Percentiles rank a stretch among this genome's conserved stretches.
These are phyloP conservation scores for Westerdykella aurantiaca DNA, from an alignment of 2,329 filamentous ascomycete genomes.

Conservation along the genomic window DNA sequence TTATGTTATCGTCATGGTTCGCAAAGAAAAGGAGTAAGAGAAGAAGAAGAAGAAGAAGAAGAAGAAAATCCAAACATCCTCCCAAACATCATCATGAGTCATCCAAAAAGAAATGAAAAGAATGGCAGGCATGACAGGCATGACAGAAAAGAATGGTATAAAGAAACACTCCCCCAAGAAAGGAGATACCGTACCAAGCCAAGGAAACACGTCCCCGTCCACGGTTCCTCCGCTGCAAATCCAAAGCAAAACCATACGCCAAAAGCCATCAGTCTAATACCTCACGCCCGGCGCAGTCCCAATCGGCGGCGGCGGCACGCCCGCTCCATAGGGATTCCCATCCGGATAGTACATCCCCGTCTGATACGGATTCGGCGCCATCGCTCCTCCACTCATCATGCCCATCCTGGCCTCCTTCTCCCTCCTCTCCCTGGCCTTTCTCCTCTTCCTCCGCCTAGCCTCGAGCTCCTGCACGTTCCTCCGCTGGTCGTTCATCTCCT, in stretches of 20 bases:
- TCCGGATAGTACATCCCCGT: conserved; percentile 35
- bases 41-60: no score
- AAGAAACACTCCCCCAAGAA: neutral
- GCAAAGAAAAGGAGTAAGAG: no score
- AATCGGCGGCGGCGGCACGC: conserved; percentile 38
- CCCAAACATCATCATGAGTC: no score
- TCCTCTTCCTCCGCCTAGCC: conserved; percentile 42
- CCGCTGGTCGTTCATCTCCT: conserved; percentile 59
- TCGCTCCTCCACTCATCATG: conserved; percentile 25
- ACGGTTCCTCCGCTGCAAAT: neutral
- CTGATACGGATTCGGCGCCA: conserved; percentile 32
- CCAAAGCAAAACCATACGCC: neutral
- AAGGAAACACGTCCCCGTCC: neutral
- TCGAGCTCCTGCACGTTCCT: conserved; percentile 53
- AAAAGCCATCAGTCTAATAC: conserved; percentile 19
- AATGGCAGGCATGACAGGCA: neutral
- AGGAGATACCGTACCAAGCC: neutral
- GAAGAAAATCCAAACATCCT: no score
- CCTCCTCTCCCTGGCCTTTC: conserved; percentile 39
- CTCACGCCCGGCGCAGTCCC: conserved; percentile 24
- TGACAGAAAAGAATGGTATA: neutral
- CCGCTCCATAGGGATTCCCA: conserved; percentile 41
- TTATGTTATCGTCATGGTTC: no score
- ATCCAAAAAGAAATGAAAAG: neutral
- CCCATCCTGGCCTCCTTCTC: conserved; percentile 43